Evolutionary conservation across 2,329 filamentous ascomycete species (phyloP), one percentile per base, ranked within the genome.

Genomic region (Sphaceloma murrayae): DNA sequence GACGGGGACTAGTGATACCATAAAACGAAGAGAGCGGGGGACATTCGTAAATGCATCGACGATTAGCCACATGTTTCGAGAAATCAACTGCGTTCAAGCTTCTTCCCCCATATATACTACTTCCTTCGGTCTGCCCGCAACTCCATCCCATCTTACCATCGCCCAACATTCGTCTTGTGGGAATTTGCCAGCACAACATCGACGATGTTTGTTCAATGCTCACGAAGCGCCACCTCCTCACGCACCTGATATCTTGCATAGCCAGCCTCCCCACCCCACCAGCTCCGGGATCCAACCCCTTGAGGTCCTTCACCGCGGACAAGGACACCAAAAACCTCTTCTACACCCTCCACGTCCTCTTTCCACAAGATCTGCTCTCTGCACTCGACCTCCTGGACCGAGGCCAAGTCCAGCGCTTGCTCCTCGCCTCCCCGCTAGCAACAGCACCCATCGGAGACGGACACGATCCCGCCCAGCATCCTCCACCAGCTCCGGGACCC

Each of bases 341-440:
- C n/a, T 67, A 86, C 1, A 86, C 85, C 0, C 73, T 94, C 0
- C 88, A 95, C 64, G 82, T 86, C 24, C 67, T 95, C 10, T 93
- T 93, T 56, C 87, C 87, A 0, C 76, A 77, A 50, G 74, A 86
- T 44, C 66, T 95, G 2, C 77, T 95, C 1, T 84, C 86, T 2
- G 86, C 89, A 0, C 71, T 98, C 2, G 88, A 96, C 61, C 71
- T 96, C 0, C 71, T 98, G 1, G 91, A 98, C 61, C 75, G 85
- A 18, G 67, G 73, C 2, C 73, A 91, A 1, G 76, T 94, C 24
- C 78, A 70, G 4, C 71, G 77, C 1, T 61, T 71, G 3, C 42
- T 43, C 17, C 38, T 36, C 19, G 8, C 9, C 10, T 5, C n/a
- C 38, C 10, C 45, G 30, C 2, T 4, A 21, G 1, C 24, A 26